Conservation (phyloP, 192 early-diverging fungal genomes). For the Podila minutissima region DNA sequence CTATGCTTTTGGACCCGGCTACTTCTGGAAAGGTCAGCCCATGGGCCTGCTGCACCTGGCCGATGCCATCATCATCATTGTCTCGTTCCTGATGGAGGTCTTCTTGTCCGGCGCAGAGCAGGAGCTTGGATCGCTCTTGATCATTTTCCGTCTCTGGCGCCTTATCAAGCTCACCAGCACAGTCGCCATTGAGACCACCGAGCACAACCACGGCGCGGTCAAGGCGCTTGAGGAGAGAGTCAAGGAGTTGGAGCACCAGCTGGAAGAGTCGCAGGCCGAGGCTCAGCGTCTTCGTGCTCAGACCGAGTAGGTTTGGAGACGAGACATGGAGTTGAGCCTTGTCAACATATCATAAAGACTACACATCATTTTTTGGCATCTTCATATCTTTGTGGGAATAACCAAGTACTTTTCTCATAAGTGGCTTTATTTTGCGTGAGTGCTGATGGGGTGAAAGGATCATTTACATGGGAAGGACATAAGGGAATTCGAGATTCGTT, state of each 20-base stretch:
- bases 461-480: too few species aligned
- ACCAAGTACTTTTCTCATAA: too few species aligned
- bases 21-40: conserved; percentile 49
- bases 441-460: too few species aligned
- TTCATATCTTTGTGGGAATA: too few species aligned
- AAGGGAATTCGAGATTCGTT: too few species aligned
- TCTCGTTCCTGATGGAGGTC: conserved; percentile 62
- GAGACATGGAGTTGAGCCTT: neutral
- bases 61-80: conserved; percentile 58
- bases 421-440: too few species aligned
- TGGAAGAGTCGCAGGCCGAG: conserved; percentile 27
- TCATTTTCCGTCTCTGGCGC: conserved; percentile 67
- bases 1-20: conserved; percentile 57
- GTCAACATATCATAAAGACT: neutral
- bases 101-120: conserved; percentile 61
- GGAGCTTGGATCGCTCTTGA: conserved; percentile 60
- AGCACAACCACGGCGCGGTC: conserved; percentile 5
- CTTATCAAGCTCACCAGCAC: conserved; percentile 55
- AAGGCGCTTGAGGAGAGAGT: conserved; percentile 2
- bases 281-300: conserved; percentile 35
- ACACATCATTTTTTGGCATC: too few species aligned
- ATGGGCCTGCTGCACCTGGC: conserved; percentile 57
- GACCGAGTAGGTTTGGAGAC: conserved; percentile 29
- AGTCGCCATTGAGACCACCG: conserved; percentile 46
- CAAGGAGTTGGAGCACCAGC: conserved; percentile 16